Conservation (phyloP, 306 rosid species). For the Dicorynia guianensis region DNA sequence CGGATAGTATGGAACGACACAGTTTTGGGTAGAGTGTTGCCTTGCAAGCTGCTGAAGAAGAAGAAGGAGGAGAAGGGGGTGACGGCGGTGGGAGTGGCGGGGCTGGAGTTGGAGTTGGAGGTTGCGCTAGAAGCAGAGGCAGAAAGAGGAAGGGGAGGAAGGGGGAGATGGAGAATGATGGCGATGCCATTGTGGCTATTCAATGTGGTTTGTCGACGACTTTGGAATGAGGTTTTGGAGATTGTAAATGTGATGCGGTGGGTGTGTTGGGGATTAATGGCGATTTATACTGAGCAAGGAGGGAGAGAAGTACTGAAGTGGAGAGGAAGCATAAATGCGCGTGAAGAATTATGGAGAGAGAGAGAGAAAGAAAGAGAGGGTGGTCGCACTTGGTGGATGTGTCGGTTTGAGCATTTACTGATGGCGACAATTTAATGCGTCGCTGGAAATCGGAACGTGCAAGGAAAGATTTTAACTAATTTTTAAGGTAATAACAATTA, state of each 20-base stretch:
- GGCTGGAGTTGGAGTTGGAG: background rate
- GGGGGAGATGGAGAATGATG: background rate
- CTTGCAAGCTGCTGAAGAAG: conserved; percentile 62
- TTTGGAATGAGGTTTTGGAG: background rate
- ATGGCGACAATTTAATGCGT: conserved; percentile 35
- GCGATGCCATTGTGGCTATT: conserved; percentile 38
- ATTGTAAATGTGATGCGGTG: background rate
- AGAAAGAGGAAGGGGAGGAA: conserved; percentile 8
- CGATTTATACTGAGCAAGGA: conserved; percentile 30
- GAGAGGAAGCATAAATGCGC: conserved; percentile 30
- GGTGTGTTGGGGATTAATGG: conserved; percentile 4
- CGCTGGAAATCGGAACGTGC: conserved; percentile 36
- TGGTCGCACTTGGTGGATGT: background rate
- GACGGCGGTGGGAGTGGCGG: background rate
- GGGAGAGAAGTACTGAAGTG: background rate
- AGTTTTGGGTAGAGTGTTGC: conserved; percentile 75
- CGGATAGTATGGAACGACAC: conserved; percentile 74
- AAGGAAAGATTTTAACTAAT: background rate
- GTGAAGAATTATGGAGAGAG: conserved; percentile 23
- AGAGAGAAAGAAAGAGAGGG: background rate
- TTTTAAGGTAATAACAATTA: background rate
- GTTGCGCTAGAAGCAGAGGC: conserved; percentile 34
- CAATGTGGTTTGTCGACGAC: background rate
- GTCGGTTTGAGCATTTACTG: conserved; percentile 37
- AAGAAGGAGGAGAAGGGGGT: conserved; percentile 18